Conservation (phyloP, 2,329 filamentous ascomycete species). For the Paracoccidioides brasiliensis region DNA sequence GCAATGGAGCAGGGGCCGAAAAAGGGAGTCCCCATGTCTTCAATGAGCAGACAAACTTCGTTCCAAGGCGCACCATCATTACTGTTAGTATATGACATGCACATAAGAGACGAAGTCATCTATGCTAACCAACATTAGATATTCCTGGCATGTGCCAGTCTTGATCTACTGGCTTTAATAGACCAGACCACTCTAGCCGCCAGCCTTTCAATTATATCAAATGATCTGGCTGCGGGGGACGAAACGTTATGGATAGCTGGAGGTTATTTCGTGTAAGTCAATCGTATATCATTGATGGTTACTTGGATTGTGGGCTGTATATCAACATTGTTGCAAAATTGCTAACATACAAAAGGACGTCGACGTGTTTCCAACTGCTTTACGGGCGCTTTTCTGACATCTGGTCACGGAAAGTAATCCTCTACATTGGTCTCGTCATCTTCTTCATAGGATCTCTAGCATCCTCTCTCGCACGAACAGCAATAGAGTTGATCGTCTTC, state of each 20-base stretch:
- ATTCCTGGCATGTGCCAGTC: constrained; percentile 43
- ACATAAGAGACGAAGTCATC: not conserved
- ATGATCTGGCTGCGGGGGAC: constrained; percentile 36
- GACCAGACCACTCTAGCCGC: constrained; percentile 46
- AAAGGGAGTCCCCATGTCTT: constrained; percentile 24
- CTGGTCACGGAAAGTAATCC: constrained; percentile 46
- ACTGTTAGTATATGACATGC: constrained; percentile 26
- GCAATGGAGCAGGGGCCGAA: not conserved
- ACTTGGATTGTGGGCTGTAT: constrained; percentile 40
- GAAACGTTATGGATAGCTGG: constrained; percentile 44
- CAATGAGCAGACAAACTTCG: constrained; percentile 46
- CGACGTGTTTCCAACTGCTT: constrained; percentile 51
- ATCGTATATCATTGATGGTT: not conserved
- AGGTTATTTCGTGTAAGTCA: constrained; percentile 48
- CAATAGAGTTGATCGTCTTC: constrained; percentile 47
- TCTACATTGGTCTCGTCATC: constrained; percentile 40
- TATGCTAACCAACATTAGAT: constrained; percentile 28
- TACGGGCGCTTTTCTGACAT: constrained; percentile 51
- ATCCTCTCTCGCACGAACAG: constrained; percentile 44
- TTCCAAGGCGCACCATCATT: constrained; percentile 38
- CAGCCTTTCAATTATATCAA: constrained; percentile 43
- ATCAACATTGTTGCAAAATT: constrained; percentile 56
- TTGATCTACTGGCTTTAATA: constrained; percentile 44
- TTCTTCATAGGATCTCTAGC: constrained; percentile 45
- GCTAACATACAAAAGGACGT: constrained; percentile 53